Percentiles rank a stretch among this genome's conserved stretches.
Evolutionary conservation across 495 filamentous ascomycete genomes (phyloP).

Genomic region (Neurospora sp.): DNA sequence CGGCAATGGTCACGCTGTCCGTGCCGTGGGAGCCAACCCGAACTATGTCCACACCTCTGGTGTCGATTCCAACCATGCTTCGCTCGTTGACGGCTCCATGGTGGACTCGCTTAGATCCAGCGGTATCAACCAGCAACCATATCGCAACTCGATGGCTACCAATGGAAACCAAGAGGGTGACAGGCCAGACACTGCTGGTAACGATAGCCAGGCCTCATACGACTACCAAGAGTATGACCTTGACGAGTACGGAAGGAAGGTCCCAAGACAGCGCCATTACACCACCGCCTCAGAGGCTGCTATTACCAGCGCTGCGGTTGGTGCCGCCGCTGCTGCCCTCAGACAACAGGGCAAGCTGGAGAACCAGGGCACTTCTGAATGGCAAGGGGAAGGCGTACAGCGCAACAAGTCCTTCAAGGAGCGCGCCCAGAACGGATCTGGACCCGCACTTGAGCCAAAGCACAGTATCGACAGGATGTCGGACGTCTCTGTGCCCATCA

Average conservation of each 20-base stretch:
- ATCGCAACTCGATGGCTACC: conserved; percentile 30
- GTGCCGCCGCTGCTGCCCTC: conserved; percentile 38
- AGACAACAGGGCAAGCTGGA: conserved; percentile 22
- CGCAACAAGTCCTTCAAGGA: conserved; percentile 48
- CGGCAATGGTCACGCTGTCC: conserved; percentile 56
- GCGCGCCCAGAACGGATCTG: conserved; percentile 36
- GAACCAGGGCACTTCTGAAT: conserved; percentile 22
- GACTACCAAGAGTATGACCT: conserved; percentile 37
- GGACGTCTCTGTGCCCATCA: conserved; percentile 45
- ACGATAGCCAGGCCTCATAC: conserved; percentile 22
- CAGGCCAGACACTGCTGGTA: conserved; percentile 14
- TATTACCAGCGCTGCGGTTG: conserved; percentile 42
- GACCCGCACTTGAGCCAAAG: conserved; percentile 57
- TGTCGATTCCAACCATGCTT: conserved; percentile 82
- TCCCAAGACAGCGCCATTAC: conserved; percentile 31
- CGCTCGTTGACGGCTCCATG: conserved; percentile 74
- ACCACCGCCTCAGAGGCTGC: conserved; percentile 40
- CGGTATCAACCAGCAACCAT: conserved; percentile 16
- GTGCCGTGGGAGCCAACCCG: conserved; percentile 59
- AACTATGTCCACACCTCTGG: conserved; percentile 61
- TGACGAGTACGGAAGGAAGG: conserved; percentile 45
- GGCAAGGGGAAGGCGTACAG: conserved; percentile 24
- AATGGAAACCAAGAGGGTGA: conserved; percentile 22
- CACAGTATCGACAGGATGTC: conserved; percentile 59
- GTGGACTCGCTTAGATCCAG: conserved; percentile 52